phyloP scores from a whole-genome alignment of 495 filamentous ascomycete genomes.

The Xeromyces bisporus region DNA sequence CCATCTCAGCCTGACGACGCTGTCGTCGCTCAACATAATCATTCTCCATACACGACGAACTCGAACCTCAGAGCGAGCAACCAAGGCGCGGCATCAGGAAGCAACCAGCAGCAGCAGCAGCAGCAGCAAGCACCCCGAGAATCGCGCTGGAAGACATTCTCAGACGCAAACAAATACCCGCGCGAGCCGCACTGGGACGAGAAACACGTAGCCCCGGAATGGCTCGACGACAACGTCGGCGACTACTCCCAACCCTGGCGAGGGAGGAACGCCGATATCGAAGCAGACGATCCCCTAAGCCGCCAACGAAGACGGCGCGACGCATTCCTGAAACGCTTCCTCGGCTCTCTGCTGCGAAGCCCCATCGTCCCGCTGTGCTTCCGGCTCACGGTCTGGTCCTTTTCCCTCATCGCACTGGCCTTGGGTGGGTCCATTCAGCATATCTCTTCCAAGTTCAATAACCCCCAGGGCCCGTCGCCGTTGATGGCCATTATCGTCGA shows the following conservation, averaged over 20 bases:
- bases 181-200: conserved; percentile 29
- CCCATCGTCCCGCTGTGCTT: conserved; percentile 75
- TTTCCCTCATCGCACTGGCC: conserved; percentile 67
- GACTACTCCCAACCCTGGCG: conserved; percentile 44
- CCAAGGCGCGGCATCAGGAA: neutral
- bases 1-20: conserved; percentile 32
- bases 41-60: conserved; percentile 26
- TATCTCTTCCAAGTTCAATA: conserved; percentile 28
- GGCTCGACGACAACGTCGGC: conserved; percentile 39
- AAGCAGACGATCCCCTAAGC: conserved; percentile 32
- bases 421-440: conserved; percentile 61
- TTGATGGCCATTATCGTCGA: conserved; percentile 86
- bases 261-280: conserved; percentile 18
- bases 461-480: conserved; percentile 51
- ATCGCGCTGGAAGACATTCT: conserved; percentile 46
- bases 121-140: conserved; percentile 25
- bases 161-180: conserved; percentile 36
- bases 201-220: conserved; percentile 36
- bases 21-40: conserved; percentile 43
- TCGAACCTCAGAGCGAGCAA: neutral
- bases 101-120: no score
- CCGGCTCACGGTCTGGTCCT: conserved; percentile 65
- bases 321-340: conserved; percentile 38
- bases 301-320: conserved; percentile 23
- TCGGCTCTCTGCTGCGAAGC: conserved; percentile 48